Base-by-base conservation (phyloP, 768 basidiomycete species). In the Wakefieldia striispora region DNA sequence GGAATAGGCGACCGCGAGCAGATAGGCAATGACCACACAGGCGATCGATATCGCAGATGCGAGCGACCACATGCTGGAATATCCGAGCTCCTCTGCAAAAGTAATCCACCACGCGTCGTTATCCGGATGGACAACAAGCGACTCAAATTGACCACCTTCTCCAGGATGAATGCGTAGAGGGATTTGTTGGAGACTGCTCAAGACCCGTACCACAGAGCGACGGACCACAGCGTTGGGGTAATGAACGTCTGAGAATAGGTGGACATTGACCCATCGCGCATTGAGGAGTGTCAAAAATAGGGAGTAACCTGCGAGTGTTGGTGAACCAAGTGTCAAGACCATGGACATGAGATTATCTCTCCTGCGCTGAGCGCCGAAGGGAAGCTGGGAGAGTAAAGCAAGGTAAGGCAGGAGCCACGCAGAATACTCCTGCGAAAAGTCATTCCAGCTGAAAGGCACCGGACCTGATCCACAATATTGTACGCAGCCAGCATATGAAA, bases 371-470 rank as follows among this genome's bases (percentile, higher is more conserved):
- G 71, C 66, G 9, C 76, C 76, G 21, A 76, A 79, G 1, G 77
- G 78, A 14, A 79, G 70, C 40, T 77, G 76, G 0, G 76, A 75
- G 17, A 79, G 60, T 6, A 79, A 52, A 1, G 77, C 75, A 14
- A 79, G 68, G 66, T 74, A 77, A 7, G 78, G 78, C 6, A 79
- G 47, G 3, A 79, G 62, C 78, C 77, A 79, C 0, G 74, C 55
- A 8, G 67, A 62, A 54, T 72, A 76, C 42, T 75, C 63, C 38
- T 73, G 72, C 0, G 65, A 42, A 42, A 65, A 67, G 4, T 23
- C 33, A 1, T 17, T 14, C 62, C 63, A 65, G 10, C 12, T 27
- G 16, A 65, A 67, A 10, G 53, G 16, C 9, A 51, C 45, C 9
- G 51, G 48, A 1, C 29, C 29, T 0, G 3, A 24, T n/a, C 65